phyloP scores from a whole-genome alignment of 2,329 filamentous ascomycete genomes.

The Penicillium nordicum region DNA sequence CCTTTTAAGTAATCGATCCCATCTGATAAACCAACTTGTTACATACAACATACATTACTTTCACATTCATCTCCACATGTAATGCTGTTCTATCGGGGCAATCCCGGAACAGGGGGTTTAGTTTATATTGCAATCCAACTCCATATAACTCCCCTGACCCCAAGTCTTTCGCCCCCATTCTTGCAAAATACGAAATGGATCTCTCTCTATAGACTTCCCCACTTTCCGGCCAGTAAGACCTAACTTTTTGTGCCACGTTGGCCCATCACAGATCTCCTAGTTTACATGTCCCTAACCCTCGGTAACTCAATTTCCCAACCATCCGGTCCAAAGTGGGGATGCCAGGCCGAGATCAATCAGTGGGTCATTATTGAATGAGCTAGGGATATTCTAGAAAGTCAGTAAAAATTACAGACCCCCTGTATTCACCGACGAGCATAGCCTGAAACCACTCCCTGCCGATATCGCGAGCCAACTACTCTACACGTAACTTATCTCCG shows the following conservation, averaged over 20 bases:
- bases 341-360: conserved; percentile 3
- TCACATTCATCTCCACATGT: not conserved
- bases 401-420: not conserved
- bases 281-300: not conserved
- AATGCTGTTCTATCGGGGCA: too few species aligned
- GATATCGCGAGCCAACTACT: not conserved
- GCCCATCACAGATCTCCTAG: not conserved
- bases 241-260: not conserved
- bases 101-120: not conserved
- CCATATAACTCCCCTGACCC: not conserved
- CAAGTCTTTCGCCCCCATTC: not conserved
- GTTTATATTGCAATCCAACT: not conserved
- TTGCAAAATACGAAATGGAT: not conserved
- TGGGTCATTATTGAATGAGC: not conserved
- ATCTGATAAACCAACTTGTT: conserved; percentile 6
- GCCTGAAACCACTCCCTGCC: not conserved
- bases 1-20: not conserved
- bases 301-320: conserved; percentile 3
- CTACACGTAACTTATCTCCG: not conserved
- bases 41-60: not conserved
- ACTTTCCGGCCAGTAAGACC: conserved; percentile 11
- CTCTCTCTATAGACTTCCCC: not conserved
- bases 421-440: not conserved
- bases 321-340: conserved; percentile 1
- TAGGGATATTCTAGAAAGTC: conserved; percentile 4